Evolutionary conservation across 2,329 filamentous ascomycete genomes (phyloP), one percentile per base, ranked within the genome.

Genomic region (Aureobasidium leucospermi): DNA sequence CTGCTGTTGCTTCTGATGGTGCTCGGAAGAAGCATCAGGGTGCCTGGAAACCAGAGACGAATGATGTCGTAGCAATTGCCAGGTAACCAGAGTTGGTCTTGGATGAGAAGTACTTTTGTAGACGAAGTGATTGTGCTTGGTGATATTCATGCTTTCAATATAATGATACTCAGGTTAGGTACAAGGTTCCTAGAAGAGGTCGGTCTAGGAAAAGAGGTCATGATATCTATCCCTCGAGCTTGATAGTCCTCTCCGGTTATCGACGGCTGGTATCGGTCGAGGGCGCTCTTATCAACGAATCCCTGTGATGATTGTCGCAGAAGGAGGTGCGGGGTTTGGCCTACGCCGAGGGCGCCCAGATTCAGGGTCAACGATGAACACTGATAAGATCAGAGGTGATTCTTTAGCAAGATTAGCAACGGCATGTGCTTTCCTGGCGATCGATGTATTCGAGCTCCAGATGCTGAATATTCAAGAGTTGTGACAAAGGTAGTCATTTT

Each of bases 241-340:
- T 32, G 29, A 10, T 10, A 28, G 7, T 5, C 23, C 9, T 32
- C 16, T 8, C 13, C 52, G 52, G 41, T 11, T 56, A 56, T 31
- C 34, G 41, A 16, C 52, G 52, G 52, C 16, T 56, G 52, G 9
- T 45, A 16, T 28, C 52, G 52, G 52, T 56, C 41, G 11, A 38
- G 11, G 16, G 6, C 8, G 9, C 38, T 6, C 52, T 46, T 56
- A 56, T 56, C 52, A 56, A 36, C 13, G 16, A 31, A 16, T 41
- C 19, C 36, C 36, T 39, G 41, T 56, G 39, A 29, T 46, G 29
- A 10, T 46, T 31, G 16, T 5, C 23, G 41, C 16, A 56, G 41
- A 31, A 9, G 16, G 5, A 45, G 52, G 52, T 56, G 52, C 52
- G 52, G 52, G 52, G 52, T 55, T 56, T 56, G 52, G 31, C 52